phyloP scores from a whole-genome alignment of 768 basidiomycete genomes.

The Mycena capillaripes region DNA sequence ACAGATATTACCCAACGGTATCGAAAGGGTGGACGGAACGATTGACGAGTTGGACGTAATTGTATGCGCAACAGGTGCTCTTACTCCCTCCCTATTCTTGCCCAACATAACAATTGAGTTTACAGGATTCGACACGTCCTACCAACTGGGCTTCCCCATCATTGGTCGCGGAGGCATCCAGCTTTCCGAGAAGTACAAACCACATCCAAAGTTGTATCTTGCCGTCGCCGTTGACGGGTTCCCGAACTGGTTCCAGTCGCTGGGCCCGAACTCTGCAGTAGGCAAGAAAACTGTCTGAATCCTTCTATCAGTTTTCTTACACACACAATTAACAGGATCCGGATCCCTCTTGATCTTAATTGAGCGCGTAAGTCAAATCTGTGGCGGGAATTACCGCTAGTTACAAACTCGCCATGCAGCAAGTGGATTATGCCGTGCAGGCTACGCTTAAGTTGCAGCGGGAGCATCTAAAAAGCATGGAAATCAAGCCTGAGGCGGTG shows the following conservation, averaged over 20 bases:
- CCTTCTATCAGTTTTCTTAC: neutral
- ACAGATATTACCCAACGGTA: conserved; percentile 65
- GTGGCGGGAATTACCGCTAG: too few species aligned
- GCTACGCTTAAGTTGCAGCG: conserved; percentile 72
- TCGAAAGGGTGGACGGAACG: conserved; percentile 69
- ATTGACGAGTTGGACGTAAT: conserved; percentile 70
- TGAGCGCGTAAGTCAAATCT: conserved; percentile 50
- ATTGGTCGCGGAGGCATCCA: conserved; percentile 67
- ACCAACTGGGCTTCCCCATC: conserved; percentile 62
- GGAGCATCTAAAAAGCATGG: conserved; percentile 73
- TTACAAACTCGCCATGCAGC: conserved; percentile 27
- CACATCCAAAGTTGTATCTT: conserved; percentile 71
- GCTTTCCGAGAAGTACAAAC: conserved; percentile 66
- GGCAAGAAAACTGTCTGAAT: conserved; percentile 41
- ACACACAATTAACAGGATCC: conserved; percentile 47
- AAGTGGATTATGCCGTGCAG: conserved; percentile 69
- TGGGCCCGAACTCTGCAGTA: conserved; percentile 71
- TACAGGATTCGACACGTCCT: conserved; percentile 68
- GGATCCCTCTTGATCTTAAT: conserved; percentile 67
- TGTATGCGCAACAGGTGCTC: conserved; percentile 71
- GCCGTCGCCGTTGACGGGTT: conserved; percentile 72
- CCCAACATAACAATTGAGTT: neutral
- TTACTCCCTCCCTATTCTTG: neutral
- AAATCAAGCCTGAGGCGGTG: conserved; percentile 70
- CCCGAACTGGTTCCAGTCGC: conserved; percentile 75